A percentile compares a stretch with the other conserved stretches of the same genome.
phyloP scores from a whole-genome alignment of 345 rosid genomes.

The Eucalyptus curtisii region DNA sequence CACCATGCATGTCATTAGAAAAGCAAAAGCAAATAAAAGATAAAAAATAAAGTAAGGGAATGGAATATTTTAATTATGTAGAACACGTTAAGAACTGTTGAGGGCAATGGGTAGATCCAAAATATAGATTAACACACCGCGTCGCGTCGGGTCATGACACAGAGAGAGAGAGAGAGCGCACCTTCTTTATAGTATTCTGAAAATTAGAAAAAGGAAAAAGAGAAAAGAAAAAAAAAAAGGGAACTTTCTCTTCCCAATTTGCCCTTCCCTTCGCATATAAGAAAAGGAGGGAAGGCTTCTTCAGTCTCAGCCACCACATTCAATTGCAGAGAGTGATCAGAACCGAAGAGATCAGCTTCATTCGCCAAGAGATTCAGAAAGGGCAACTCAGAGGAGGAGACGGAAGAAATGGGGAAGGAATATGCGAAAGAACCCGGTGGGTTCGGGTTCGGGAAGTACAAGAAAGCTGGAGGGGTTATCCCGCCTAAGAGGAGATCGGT shows the following conservation, averaged over 20 bases:
- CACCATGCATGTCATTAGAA: neutral
- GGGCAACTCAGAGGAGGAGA: neutral
- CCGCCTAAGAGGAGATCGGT: neutral
- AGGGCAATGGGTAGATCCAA: neutral
- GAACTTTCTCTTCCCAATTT: neutral
- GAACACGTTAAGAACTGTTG: neutral
- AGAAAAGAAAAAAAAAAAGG: neutral
- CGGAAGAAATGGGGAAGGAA: neutral
- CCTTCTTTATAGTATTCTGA: neutral
- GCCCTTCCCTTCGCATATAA: neutral
- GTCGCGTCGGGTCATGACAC: neutral
- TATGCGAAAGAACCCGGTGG: neutral
- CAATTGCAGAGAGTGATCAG: neutral
- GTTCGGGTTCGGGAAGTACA: neutral
- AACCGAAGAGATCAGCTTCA: neutral
- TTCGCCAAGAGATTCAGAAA: neutral
- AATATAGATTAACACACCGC: neutral
- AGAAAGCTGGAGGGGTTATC: neutral
- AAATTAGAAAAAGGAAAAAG: neutral
- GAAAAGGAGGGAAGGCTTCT: neutral
- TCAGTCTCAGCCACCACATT: neutral
- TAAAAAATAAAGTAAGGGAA: neutral
- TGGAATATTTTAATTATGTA: neutral
- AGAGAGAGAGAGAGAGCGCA: neutral
- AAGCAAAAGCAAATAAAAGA: neutral